Conservation (phyloP, 495 filamentous ascomycete species). For the Neurospora cerealis region DNA sequence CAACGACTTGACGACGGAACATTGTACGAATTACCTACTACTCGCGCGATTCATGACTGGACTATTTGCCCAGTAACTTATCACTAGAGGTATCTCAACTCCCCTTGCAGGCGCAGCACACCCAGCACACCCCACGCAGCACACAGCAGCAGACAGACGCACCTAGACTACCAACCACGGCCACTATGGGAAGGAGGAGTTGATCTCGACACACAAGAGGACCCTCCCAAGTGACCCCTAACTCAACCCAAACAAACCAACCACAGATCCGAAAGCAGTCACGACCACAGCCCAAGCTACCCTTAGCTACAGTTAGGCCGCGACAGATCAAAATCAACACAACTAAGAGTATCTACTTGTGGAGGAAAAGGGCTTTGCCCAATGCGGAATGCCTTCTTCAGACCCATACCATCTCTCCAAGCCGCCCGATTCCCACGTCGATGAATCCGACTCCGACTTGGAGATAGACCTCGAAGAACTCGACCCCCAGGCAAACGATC, state of each 20-base stretch:
- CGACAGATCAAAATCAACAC: neutral
- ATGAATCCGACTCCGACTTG: constrained; percentile 56
- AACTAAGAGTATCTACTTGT: neutral
- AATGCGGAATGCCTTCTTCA: constrained; percentile 44
- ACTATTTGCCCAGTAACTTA: neutral
- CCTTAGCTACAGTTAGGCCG: neutral
- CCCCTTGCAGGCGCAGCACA: neutral
- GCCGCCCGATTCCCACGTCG: constrained; percentile 40
- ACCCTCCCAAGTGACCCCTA: neutral
- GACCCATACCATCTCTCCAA: constrained; percentile 38
- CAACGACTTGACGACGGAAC: neutral
- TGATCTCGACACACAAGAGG: neutral
- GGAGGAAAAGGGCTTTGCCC: constrained; percentile 14
- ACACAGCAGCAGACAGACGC: neutral
- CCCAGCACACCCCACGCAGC: neutral
- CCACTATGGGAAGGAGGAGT: neutral
- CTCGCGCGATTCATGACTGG: neutral
- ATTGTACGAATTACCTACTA: neutral
- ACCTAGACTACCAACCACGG: neutral
- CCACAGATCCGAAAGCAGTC: neutral
- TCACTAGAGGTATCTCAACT: neutral
- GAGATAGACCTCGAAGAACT: constrained; percentile 67
- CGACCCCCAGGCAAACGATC: constrained; percentile 40
- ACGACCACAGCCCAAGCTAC: neutral
- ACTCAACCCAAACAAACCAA: neutral